Percentiles rank a stretch among this genome's conserved stretches.
These are phyloP conservation scores for Fusarium chuoi DNA, from an alignment of 2,329 filamentous ascomycete genomes.

Conservation along the genomic window DNA sequence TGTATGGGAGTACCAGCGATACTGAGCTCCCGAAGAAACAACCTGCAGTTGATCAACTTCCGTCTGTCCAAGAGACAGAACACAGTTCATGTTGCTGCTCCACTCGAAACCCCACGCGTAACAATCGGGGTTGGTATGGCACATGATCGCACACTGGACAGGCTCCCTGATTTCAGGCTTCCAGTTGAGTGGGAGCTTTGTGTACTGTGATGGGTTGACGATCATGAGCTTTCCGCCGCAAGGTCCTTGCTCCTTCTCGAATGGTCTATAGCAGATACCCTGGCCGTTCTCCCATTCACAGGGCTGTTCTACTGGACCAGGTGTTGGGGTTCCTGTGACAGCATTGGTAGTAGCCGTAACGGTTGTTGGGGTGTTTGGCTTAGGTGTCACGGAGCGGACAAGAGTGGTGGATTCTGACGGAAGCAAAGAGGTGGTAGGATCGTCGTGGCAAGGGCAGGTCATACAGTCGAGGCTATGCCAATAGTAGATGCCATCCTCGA, in stretches of 20 bases:
- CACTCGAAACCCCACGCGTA: neutral
- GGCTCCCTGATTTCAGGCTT: neutral
- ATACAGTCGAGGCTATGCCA: conserved; percentile 10
- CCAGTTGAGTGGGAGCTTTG: neutral
- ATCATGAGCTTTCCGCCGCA: neutral
- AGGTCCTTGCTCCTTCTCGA: neutral
- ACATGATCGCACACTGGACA: neutral
- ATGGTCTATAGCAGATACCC: neutral
- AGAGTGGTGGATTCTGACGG: neutral
- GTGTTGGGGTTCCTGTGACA: neutral
- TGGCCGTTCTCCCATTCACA: neutral
- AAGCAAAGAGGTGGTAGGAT: neutral
- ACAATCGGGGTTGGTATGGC: neutral
- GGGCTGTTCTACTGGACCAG: neutral
- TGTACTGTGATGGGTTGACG: neutral
- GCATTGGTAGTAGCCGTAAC: neutral
- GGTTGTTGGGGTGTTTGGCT: neutral
- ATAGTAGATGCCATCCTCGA: conserved; percentile 1
- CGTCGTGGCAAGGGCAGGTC: conserved; percentile 1
- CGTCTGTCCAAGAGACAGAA: neutral
- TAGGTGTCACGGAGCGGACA: neutral
- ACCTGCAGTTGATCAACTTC: neutral
- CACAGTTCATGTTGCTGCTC: neutral
- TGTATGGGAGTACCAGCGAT: neutral
- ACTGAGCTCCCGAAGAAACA: neutral